phyloP scores from a whole-genome alignment of 2,329 filamentous ascomycete genomes.

The Berkeleyomyces basicola region DNA sequence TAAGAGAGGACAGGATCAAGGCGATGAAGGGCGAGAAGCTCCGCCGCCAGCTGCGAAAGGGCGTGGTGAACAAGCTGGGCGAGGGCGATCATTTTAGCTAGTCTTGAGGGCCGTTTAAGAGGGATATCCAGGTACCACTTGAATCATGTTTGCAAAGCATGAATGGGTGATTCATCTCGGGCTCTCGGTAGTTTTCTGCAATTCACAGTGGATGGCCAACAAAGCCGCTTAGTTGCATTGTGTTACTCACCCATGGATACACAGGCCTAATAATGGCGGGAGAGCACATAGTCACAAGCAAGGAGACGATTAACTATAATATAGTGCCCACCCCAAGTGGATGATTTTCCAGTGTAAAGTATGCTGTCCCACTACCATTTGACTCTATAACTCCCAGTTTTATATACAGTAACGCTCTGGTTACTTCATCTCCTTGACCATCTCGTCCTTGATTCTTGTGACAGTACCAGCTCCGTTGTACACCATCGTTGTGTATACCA shows the following conservation, averaged over 20 bases:
- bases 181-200: not conserved
- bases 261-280: too few species aligned
- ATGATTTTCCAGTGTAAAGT: not conserved
- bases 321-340: too few species aligned
- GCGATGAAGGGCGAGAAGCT: constrained; percentile 25
- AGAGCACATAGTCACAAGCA: too few species aligned
- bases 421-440: constrained; percentile 28
- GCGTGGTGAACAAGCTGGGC: constrained; percentile 35
- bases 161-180: not conserved
- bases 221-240: too few species aligned
- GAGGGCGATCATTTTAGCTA: constrained; percentile 49
- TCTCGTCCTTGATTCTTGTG: constrained; percentile 48
- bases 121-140: not conserved
- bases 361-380: not conserved
- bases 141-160: not conserved
- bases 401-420: not conserved
- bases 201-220: not conserved
- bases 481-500: constrained; percentile 68
- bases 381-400: not conserved
- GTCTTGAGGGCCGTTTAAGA: not conserved
- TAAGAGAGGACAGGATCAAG: constrained; percentile 38
- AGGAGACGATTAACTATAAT: too few species aligned
- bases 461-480: constrained; percentile 49
- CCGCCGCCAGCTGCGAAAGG: constrained; percentile 31
- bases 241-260: too few species aligned